Base-by-base conservation (phyloP, 2,329 filamentous ascomycete species). In the Penicillium corylophilum region DNA sequence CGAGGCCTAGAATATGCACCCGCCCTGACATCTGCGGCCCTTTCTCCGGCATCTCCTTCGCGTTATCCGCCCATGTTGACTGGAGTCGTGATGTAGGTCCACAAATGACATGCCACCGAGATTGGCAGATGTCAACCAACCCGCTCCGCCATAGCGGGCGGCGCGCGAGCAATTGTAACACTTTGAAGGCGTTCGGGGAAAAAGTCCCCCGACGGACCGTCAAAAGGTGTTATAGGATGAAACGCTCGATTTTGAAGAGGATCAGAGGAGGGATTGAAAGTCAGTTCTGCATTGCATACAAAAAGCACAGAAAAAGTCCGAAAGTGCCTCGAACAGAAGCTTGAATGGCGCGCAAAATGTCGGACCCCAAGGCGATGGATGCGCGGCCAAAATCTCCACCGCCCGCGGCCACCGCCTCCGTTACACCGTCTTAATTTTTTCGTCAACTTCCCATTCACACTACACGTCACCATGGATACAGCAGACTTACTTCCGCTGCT, bases 1-100 rank as follows among this genome's bases (percentile, higher is more conserved):
- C 92, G 10, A 88, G 68, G 10, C 93, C 92, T 3, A 96, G 74
- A 43, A 96, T 80, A 64, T 94, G 84, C 55, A 95, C 86, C 29
- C 85, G 80, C 53, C 75, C 70, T 6, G 68, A 69, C 35, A 71
- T 50, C 29, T 59, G 57, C 29, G 53, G 54, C 16, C 57, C 49
- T 12, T 59, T 56, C 24, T 45, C 45, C 7, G 63, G 55, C 43
- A 55, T 33, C 24, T 67, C 62, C 12, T 64, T 54, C 22, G 48
- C 50, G 36, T 69, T 61, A 46, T 68, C 64, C 43, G 59, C 55
- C 63, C 64, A 68, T 42, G 65, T 64, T 38, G 69, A 65, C 20
- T 58, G 18, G 20, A 45, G 57, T 44, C 66, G 62, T 28, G 40
- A 45, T 15, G 24, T 31, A 31, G 43, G n/a, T 2, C 20, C 40